phyloP scores from a whole-genome alignment of 2,329 filamentous ascomycete genomes.

The Cladosporium sp. region DNA sequence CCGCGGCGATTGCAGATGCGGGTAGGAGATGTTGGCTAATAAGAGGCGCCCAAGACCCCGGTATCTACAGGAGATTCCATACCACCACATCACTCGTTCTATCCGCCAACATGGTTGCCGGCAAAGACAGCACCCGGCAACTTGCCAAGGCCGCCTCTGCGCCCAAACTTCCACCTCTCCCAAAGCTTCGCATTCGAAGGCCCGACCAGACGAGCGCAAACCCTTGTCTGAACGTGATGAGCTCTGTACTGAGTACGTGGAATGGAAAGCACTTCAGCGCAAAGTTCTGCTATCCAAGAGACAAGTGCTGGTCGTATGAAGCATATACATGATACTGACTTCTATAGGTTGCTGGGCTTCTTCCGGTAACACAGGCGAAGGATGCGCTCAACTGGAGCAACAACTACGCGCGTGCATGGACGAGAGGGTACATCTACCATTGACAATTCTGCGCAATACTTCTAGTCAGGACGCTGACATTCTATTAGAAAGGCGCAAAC shows the following conservation, averaged over 20 bases:
- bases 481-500: background rate
- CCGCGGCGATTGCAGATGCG: background rate
- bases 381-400: slow-evolving; percentile 55
- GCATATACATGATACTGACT: slow-evolving; percentile 4
- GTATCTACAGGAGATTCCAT: no score
- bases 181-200: slow-evolving; percentile 57
- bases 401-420: slow-evolving; percentile 71
- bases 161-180: slow-evolving; percentile 52
- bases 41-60: no score
- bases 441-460: background rate
- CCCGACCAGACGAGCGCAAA: slow-evolving; percentile 58
- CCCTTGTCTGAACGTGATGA: slow-evolving; percentile 62
- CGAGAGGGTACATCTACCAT: slow-evolving; percentile 51
- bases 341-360: slow-evolving; percentile 74
- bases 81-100: background rate
- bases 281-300: background rate
- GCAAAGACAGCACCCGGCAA: slow-evolving; percentile 26
- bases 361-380: slow-evolving; percentile 59
- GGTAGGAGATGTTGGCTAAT: background rate
- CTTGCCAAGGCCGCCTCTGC: slow-evolving; percentile 29
- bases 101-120: slow-evolving; percentile 26
- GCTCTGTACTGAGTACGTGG: slow-evolving; percentile 56
- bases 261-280: no score
- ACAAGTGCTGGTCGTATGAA: background rate
- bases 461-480: background rate